Percentiles rank a stretch among this genome's conserved stretches.
Evolutionary conservation across 306 rosid species (phyloP).

Genomic region (Abrus pulchellus): DNA sequence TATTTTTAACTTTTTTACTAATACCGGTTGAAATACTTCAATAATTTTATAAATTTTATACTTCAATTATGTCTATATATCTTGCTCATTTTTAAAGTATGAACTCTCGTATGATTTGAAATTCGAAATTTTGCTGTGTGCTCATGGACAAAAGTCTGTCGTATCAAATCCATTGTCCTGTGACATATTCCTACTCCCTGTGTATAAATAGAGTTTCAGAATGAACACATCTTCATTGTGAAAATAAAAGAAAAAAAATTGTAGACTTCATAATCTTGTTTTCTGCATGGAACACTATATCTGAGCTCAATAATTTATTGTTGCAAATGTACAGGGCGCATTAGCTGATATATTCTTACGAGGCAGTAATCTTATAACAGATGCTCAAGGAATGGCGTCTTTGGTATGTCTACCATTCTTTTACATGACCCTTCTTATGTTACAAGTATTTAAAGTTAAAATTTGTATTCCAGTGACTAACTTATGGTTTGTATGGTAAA

Average conservation of each 20-base stretch:
- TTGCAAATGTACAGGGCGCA: constrained; percentile 70
- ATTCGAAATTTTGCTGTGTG: too few relatives aligned
- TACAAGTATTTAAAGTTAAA: constrained; percentile 7
- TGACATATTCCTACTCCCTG: too few relatives aligned
- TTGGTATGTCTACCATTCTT: constrained; percentile 59
- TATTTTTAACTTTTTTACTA: too few relatives aligned
- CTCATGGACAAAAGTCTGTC: too few relatives aligned
- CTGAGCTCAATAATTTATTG: constrained; percentile 19
- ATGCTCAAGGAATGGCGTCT: constrained; percentile 94
- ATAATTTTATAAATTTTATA: too few relatives aligned
- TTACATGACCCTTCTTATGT: not conserved
- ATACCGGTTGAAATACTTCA: too few relatives aligned
- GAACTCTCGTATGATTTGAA: too few relatives aligned
- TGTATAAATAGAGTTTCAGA: constrained; percentile 9
- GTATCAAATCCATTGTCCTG: too few relatives aligned
- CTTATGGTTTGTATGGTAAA: constrained; percentile 38
- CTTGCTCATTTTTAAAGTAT: too few relatives aligned
- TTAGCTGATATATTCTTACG: constrained; percentile 88
- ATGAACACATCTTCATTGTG: constrained; percentile 32
- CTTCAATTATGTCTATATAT: too few relatives aligned
- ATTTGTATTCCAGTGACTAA: constrained; percentile 33
- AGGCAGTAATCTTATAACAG: constrained; percentile 75
- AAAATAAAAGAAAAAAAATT: constrained; percentile 7
- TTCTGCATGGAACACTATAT: constrained; percentile 11
- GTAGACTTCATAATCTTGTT: not conserved